phyloP scores from a whole-genome alignment of 352 stramenopile species.

The Pythium insidiosum region DNA sequence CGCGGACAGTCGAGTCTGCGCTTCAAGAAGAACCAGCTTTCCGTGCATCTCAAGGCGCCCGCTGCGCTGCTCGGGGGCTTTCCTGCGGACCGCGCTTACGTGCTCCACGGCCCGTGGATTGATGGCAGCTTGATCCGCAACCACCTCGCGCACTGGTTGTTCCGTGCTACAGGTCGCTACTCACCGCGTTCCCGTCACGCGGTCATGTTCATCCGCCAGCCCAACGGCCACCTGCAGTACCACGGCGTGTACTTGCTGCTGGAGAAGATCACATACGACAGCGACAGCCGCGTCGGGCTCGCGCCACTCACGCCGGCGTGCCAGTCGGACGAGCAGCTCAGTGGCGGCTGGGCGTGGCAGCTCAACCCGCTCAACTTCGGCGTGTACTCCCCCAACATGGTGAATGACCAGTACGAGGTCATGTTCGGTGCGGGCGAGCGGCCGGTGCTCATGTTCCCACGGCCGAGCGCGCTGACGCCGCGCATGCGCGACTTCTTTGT shows the following conservation, averaged over 20 bases:
- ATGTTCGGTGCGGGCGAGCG: constrained; percentile 16
- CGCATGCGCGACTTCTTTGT: constrained; percentile 23
- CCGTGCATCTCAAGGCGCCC: constrained; percentile 8
- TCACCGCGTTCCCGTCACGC: constrained; percentile 44
- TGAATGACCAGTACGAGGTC: constrained; percentile 13
- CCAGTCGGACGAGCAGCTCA: constrained; percentile 2
- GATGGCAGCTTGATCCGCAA: constrained; percentile 59
- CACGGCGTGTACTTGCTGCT: constrained; percentile 40
- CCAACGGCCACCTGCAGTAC: constrained; percentile 31
- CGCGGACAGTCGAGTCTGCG: constrained; percentile 15
- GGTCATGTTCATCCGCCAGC: constrained; percentile 45
- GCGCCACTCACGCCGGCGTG: constrained; percentile 2
- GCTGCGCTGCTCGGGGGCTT: constrained; percentile 5
- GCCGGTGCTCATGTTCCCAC: constrained; percentile 13
- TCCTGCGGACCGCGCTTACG: constrained; percentile 5
- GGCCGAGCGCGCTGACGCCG: constrained; percentile 8
- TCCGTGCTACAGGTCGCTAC: constrained; percentile 47
- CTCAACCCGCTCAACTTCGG: constrained; percentile 15
- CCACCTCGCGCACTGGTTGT: constrained; percentile 65
- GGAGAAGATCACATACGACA: constrained; percentile 17
- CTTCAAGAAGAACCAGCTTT: constrained; percentile 16
- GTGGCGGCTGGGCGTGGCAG: constrained; percentile 20
- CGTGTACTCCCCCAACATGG: constrained; percentile 21
- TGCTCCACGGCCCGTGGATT: constrained; percentile 18
- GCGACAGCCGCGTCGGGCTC: constrained; percentile 13